Evolutionary conservation across 2,329 filamentous ascomycete genomes (phyloP), one percentile per base, ranked within the genome.

Genomic region (Raffaelea ambrosiae): DNA sequence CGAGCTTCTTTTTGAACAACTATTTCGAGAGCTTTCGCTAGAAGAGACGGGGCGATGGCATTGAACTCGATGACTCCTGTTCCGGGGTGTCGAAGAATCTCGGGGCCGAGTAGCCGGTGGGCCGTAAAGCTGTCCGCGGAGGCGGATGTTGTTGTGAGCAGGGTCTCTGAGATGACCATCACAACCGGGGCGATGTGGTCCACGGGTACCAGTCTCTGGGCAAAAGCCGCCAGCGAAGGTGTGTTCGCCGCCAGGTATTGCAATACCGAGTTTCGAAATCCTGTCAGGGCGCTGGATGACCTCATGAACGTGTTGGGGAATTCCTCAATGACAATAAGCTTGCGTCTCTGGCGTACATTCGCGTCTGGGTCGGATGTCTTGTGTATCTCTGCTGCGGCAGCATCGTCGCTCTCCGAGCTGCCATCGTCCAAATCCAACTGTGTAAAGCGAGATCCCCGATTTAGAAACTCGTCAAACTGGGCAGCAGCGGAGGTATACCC

Each of bases 381-480:
- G 16, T 23, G 35, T 5, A 3, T 38, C 4, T n/a, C 21, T 4
- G 19, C 20, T 19, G 13, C 45, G 9, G 55, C 21, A 59, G 58
- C 33, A 46, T 50, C 31, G 59, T 60, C 50, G 59, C 51, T 57
- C 54, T 64, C 48, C 1, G 41, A 48, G 53, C 53, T 21, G 48
- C 50, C 51, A 26, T 36, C 35, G n/a, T 58, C 59, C 31, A 61
- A 36, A 40, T 62, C 61, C 42, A 64, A 52, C 53, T 64, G 84
- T 16, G 83, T 79, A 64, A 93, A 95, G 53, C 83, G 86, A 48
- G 88, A 84, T 47, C 88, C 84, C 48, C 89, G 79, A 11, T 81
- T 83, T 50, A 98, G 71, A 56, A 97, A 98, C 52, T 97, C 91
- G 56, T 95, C 88, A 59, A 98, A 98, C 55, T 94, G 86, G 7